Evolutionary conservation across 371 early-diverging fungal genomes (phyloP), one percentile per base, ranked within the genome.

Genomic region (Chytridiales sp.): DNA sequence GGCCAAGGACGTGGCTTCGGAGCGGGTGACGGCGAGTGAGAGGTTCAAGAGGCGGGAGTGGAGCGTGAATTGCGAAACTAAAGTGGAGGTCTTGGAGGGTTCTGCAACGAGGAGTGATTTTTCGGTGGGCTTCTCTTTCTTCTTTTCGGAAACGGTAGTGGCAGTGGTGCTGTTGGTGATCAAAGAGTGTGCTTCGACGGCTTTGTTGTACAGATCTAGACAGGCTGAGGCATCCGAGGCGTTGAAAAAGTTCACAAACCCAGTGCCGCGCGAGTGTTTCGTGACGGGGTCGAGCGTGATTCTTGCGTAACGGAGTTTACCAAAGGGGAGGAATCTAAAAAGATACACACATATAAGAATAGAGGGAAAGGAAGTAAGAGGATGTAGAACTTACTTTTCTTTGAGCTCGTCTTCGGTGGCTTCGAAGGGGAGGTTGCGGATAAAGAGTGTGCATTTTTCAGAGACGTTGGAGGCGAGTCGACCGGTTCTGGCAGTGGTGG

Each of bases 371-470:
- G n/a, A 26, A 44, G 2, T 1, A 24, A 42, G 26, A 53, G 22
- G 30, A 56, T 4, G 30, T 27, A 26, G 21, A 46, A 51, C 54
- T 21, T 58, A 78, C 84, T 76, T 68, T 55, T 84, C 84, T 57
- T 78, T 75, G 13, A 97, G 78, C 47, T 85, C 90, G 40, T 89
- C 87, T 66, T 94, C 89, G 9, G 85, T 87, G 0, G 91, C 85
- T 32, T 94, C 95, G 63, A 93, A 96, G 30, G 89, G 79, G 47
- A 97, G 67, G 70, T 97, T 97, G 44, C 95, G 85, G 32, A 97
- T 78, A 71, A 97, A 97, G 30, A 96, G 78, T 2, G 97, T 96
- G 55, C 85, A 82, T 26, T 86, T 89, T 47, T 83, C 84, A 29
- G 77, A 70, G 40, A 75, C 64, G 30, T 72, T 55, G 5, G 49